Percentiles rank a stretch among this genome's conserved stretches.
phyloP scores from a whole-genome alignment of 257 asterid genomes.

The Fraxinus excelsior region DNA sequence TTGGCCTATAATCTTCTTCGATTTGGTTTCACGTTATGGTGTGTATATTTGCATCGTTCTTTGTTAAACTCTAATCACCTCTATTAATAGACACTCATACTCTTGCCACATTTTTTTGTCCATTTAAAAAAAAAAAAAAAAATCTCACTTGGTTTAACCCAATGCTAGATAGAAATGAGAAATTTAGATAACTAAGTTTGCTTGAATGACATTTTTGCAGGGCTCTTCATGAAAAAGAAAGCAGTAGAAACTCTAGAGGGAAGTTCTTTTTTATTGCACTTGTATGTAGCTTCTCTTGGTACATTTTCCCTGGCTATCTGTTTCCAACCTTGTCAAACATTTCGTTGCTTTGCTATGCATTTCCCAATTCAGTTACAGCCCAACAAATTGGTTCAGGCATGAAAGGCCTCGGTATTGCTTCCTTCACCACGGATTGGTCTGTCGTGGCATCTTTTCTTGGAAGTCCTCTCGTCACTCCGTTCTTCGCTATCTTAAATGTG shows the following conservation, averaged over 20 bases:
- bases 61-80: too few species aligned
- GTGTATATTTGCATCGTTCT: too few species aligned
- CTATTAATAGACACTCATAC: too few species aligned
- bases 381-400: slow-evolving; percentile 75
- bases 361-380: slow-evolving; percentile 51
- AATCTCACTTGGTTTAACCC: too few species aligned
- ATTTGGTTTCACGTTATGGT: too few species aligned
- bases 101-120: too few species aligned
- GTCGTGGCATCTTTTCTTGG: slow-evolving; percentile 48
- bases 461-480: slow-evolving; percentile 72
- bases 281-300: slow-evolving; percentile 56
- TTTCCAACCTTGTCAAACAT: slow-evolving; percentile 43
- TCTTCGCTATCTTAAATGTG: slow-evolving; percentile 61
- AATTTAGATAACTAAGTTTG: not conserved
- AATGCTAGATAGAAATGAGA: too few species aligned
- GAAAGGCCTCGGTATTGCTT: slow-evolving; percentile 61
- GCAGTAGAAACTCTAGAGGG: slow-evolving; percentile 35
- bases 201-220: slow-evolving; percentile 37
- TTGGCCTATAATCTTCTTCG: too few species aligned
- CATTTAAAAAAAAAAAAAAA: too few species aligned
- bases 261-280: slow-evolving; percentile 66
- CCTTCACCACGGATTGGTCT: slow-evolving; percentile 70
- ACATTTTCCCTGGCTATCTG: slow-evolving; percentile 57
- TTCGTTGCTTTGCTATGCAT: slow-evolving; percentile 52
- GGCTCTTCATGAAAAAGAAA: slow-evolving; percentile 69